These are phyloP conservation scores for Croton setiger DNA, from an alignment of 441 rosid genomes.

Conservation along the genomic window DNA sequence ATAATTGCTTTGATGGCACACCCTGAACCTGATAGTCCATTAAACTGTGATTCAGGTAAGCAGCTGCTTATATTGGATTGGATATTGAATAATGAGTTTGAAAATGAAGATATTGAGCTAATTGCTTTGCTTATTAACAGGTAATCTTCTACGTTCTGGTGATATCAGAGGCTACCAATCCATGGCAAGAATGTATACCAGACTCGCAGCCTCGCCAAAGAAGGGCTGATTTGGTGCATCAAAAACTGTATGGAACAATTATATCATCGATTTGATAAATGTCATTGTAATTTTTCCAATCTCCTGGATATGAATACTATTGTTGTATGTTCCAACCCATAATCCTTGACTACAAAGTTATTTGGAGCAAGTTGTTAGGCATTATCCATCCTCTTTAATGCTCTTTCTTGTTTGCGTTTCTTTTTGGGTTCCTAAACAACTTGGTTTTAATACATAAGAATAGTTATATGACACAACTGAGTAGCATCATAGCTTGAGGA, in stretches of 20 bases:
- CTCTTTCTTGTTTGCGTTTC: no score
- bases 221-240: slow-evolving; percentile 65
- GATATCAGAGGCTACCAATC: slow-evolving; percentile 91
- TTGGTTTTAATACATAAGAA: no score
- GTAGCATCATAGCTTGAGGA: slow-evolving; percentile 36
- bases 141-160: slow-evolving; percentile 94
- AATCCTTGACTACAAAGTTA: background rate
- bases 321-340: background rate
- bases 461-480: background rate
- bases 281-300: background rate
- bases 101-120: background rate
- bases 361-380: slow-evolving; percentile 5
- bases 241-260: slow-evolving; percentile 26
- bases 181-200: slow-evolving; percentile 96
- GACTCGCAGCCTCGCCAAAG: slow-evolving; percentile 92
- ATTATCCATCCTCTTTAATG: background rate
- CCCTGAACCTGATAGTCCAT: slow-evolving; percentile 97
- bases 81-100: background rate
- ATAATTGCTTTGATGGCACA: slow-evolving; percentile 99
- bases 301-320: background rate
- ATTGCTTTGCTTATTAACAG: slow-evolving; percentile 30
- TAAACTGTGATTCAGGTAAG: slow-evolving; percentile 95
- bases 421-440: background rate
- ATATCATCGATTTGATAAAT: background rate
- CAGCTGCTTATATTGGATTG: background rate